Conservation (phyloP, 306 rosid genomes). For the Crotalaria pallida region DNA sequence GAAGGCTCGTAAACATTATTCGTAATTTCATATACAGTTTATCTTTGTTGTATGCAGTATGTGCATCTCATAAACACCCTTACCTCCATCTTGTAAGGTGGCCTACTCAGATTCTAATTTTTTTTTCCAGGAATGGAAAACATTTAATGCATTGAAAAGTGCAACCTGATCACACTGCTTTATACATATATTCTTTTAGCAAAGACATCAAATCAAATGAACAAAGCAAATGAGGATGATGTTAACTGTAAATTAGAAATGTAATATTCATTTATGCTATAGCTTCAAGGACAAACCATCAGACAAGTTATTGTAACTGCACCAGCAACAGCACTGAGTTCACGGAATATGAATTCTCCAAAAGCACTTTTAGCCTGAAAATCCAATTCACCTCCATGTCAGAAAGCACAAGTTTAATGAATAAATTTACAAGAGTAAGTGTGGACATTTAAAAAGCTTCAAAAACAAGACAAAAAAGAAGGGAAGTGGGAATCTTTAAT, state of each 20-base stretch:
- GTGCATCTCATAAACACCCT: not conserved
- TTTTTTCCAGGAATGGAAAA: not conserved
- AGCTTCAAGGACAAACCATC: conserved; percentile 40
- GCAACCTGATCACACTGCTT: not conserved
- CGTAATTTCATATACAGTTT: no score
- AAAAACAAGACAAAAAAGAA: not conserved
- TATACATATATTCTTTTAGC: not conserved
- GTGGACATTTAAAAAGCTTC: not conserved
- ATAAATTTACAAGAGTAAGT: not conserved
- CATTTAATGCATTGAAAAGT: not conserved
- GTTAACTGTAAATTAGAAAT: not conserved
- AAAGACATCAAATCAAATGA: not conserved
- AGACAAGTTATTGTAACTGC: conserved; percentile 71
- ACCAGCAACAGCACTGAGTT: conserved; percentile 59
- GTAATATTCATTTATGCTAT: not conserved
- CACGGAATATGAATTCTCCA: conserved; percentile 47
- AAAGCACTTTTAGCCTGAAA: conserved; percentile 49
- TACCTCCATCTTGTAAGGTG: not conserved
- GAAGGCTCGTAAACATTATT: not conserved
- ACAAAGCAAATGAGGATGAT: not conserved
- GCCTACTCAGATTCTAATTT: not conserved
- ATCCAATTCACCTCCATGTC: not conserved
- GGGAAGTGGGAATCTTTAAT: not conserved
- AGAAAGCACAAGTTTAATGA: not conserved
- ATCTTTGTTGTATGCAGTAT: not conserved